phyloP scores from a whole-genome alignment of 345 rosid species.

The Eucalyptus tenuipes region DNA sequence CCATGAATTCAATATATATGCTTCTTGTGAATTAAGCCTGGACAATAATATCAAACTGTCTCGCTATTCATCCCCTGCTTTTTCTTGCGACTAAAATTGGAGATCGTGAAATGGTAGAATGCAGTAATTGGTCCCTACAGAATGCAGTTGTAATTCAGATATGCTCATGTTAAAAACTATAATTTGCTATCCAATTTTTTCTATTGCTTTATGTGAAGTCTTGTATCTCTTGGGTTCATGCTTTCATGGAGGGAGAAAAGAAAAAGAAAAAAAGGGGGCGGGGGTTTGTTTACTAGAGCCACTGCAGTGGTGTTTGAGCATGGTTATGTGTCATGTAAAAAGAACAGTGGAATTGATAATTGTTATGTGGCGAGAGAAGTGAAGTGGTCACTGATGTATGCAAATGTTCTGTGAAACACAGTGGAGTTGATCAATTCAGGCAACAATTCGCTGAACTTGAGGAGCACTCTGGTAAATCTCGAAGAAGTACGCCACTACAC shows the following conservation, averaged over 20 bases:
- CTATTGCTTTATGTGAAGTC: neutral
- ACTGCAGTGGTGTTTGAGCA: neutral
- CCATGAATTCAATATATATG: neutral
- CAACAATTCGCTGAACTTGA: slow-evolving; percentile 87
- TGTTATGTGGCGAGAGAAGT: neutral
- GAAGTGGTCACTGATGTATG: neutral
- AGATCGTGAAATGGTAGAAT: neutral
- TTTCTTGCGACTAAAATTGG: neutral
- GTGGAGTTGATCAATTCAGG: slow-evolving; percentile 73
- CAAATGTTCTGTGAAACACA: slow-evolving; percentile 3
- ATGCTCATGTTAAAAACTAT: neutral
- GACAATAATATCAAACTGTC: neutral
- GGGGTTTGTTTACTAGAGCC: neutral
- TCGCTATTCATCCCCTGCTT: neutral
- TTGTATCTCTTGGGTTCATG: neutral
- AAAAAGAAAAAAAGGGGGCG: neutral
- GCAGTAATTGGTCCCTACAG: neutral
- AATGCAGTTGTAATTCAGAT: neutral
- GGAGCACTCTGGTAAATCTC: slow-evolving; percentile 45
- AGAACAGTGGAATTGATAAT: neutral
- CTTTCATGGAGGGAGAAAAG: neutral
- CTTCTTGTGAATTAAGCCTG: neutral
- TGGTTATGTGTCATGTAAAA: neutral
- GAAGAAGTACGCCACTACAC: slow-evolving; percentile 32
- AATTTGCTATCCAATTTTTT: neutral